A percentile compares a stretch with the other conserved stretches of the same genome.
Conservation (phyloP, 345 rosid species). For the Geranium rotundifolium region DNA sequence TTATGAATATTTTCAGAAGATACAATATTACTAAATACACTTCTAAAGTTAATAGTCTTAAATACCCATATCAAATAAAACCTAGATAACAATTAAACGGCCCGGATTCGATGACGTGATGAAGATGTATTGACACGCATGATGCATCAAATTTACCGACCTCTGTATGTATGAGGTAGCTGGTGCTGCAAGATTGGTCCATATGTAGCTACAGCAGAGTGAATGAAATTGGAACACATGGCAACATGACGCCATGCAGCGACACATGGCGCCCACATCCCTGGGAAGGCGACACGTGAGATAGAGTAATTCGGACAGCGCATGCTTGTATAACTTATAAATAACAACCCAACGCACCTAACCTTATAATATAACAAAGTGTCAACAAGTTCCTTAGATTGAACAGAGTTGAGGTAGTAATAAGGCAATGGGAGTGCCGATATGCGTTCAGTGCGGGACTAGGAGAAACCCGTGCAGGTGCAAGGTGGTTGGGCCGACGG, state of each 20-base stretch:
- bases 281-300: not conserved
- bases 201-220: not conserved
- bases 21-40: too few relatives aligned
- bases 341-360: not conserved
- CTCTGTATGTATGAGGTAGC: not conserved
- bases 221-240: not conserved
- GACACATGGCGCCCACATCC: not conserved
- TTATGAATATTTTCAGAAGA: too few relatives aligned
- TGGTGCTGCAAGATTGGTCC: not conserved
- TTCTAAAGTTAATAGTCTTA: too few relatives aligned
- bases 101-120: too few relatives aligned
- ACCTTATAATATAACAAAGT: too few relatives aligned
- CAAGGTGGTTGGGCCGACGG: constrained; percentile 77
- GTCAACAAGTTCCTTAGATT: too few relatives aligned
- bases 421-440: constrained; percentile 25
- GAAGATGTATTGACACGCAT: too few relatives aligned
- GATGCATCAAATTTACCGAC: too few relatives aligned
- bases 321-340: not conserved
- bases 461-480: constrained; percentile 67
- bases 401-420: too few relatives aligned
- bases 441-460: constrained; percentile 69
- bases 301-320: not conserved
- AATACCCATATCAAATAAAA: too few relatives aligned
- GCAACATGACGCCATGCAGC: not conserved
- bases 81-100: too few relatives aligned